These are phyloP conservation scores for Hirschioporus abietinus DNA, from an alignment of 768 basidiomycete species.

Conservation along the genomic window DNA sequence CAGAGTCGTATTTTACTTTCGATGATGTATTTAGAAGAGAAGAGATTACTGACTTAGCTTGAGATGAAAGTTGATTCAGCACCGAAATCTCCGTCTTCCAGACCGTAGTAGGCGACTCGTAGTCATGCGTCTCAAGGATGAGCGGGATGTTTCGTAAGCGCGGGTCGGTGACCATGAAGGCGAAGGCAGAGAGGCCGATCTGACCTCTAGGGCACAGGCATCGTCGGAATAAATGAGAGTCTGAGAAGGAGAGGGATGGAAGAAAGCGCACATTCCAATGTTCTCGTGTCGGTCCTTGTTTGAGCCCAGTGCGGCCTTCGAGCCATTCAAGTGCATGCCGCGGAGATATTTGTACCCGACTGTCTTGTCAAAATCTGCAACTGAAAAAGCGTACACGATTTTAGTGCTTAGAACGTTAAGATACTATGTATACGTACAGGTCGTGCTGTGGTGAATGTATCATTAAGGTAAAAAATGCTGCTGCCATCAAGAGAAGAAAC, in stretches of 20 bases:
- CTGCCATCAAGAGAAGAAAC: conserved; percentile 21
- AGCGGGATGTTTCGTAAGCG: conserved; percentile 68
- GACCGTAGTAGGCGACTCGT: conserved; percentile 52
- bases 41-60: not conserved
- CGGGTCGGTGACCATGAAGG: conserved; percentile 60
- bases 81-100: conserved; percentile 73
- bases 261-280: conserved; percentile 62
- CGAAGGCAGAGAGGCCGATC: conserved; percentile 58
- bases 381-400: conserved; percentile 24
- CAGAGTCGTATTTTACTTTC: not conserved
- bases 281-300: conserved; percentile 81
- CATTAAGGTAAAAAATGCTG: not conserved
- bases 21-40: conserved; percentile 3
- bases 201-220: conserved; percentile 47
- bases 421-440: not conserved
- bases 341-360: conserved; percentile 70
- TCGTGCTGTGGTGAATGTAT: not conserved
- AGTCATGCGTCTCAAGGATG: conserved; percentile 76
- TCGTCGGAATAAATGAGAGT: not conserved
- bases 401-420: not conserved
- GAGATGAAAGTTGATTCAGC: conserved; percentile 40
- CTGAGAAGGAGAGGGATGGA: not conserved
- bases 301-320: conserved; percentile 56
- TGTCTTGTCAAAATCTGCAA: conserved; percentile 58
- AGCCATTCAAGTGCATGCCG: conserved; percentile 86